These are phyloP conservation scores for Eucalyptus brandiana DNA, from an alignment of 345 rosid species.

Conservation along the genomic window DNA sequence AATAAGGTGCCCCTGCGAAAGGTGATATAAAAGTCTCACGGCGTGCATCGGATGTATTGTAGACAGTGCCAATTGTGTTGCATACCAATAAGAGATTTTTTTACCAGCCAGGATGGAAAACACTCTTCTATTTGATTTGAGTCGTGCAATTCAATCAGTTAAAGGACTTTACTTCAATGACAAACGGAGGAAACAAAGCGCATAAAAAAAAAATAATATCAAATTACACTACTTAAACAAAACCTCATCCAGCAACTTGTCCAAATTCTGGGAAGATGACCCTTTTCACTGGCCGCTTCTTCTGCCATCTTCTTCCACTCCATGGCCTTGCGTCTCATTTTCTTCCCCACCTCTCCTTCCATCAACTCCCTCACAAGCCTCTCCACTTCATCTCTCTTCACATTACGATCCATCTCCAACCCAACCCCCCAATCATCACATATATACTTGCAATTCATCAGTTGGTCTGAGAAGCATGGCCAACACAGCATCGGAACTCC, in stretches of 20 bases:
- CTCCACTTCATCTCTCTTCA: not conserved
- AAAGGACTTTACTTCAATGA: not conserved
- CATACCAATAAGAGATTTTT: not conserved
- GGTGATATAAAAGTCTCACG: too few species aligned
- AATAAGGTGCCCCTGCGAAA: too few species aligned
- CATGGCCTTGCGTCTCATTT: not conserved
- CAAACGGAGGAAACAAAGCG: not conserved
- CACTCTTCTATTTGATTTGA: not conserved
- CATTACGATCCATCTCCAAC: not conserved
- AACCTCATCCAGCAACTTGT: not conserved
- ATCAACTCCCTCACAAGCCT: not conserved
- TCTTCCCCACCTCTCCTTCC: not conserved
- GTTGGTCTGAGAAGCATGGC: conserved; percentile 10
- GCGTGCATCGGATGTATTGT: not conserved
- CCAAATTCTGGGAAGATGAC: not conserved
- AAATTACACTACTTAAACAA: not conserved
- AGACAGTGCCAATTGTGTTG: not conserved
- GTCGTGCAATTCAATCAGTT: not conserved
- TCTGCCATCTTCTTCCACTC: not conserved
- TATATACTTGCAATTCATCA: not conserved
- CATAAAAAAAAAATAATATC: too few species aligned
- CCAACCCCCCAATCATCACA: conserved; percentile 3
- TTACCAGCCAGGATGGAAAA: not conserved
- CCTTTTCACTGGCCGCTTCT: not conserved
- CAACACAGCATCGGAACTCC: conserved; percentile 11